Conservation (phyloP, 768 basidiomycete species). For the Hortiboletus campestris region DNA sequence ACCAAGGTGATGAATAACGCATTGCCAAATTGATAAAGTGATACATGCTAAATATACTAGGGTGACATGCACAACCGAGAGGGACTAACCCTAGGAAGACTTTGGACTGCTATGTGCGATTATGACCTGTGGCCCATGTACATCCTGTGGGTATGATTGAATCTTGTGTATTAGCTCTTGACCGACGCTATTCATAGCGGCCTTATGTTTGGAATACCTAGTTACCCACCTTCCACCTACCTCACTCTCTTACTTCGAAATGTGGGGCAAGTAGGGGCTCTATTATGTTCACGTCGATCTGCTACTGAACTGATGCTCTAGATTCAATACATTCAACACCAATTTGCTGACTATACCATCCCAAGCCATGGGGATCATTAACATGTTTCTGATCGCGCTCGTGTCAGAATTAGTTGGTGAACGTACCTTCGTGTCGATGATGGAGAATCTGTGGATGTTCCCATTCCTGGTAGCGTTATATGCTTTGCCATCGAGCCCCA, state of each 20-base stretch:
- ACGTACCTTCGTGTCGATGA: slow-evolving; percentile 52
- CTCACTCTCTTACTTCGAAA: slow-evolving; percentile 56
- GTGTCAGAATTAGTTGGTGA: slow-evolving; percentile 54
- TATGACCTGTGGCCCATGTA: slow-evolving; percentile 70
- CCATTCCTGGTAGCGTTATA: slow-evolving; percentile 61
- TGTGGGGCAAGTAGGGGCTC: slow-evolving; percentile 39
- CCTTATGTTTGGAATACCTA: slow-evolving; percentile 52
- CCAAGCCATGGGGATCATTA: slow-evolving; percentile 48
- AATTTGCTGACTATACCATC: slow-evolving; percentile 63
- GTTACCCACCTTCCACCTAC: slow-evolving; percentile 48
- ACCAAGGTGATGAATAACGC: slow-evolving; percentile 38
- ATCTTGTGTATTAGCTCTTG: neutral
- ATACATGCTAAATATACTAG: neutral
- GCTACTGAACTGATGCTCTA: slow-evolving; percentile 14
- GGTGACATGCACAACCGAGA: slow-evolving; percentile 70
- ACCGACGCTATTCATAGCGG: slow-evolving; percentile 33
- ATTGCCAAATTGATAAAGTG: neutral
- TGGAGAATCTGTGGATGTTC: slow-evolving; percentile 56
- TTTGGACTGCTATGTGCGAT: slow-evolving; percentile 57
- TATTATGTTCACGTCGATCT: neutral
- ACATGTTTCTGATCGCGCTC: slow-evolving; percentile 49
- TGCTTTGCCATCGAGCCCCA: slow-evolving; percentile 44
- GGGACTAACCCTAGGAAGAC: slow-evolving; percentile 45
- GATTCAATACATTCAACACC: slow-evolving; percentile 58
- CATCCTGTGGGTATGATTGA: slow-evolving; percentile 34